phyloP scores from a whole-genome alignment of 2,329 filamentous ascomycete genomes.

The Diaporthe humulicola region DNA sequence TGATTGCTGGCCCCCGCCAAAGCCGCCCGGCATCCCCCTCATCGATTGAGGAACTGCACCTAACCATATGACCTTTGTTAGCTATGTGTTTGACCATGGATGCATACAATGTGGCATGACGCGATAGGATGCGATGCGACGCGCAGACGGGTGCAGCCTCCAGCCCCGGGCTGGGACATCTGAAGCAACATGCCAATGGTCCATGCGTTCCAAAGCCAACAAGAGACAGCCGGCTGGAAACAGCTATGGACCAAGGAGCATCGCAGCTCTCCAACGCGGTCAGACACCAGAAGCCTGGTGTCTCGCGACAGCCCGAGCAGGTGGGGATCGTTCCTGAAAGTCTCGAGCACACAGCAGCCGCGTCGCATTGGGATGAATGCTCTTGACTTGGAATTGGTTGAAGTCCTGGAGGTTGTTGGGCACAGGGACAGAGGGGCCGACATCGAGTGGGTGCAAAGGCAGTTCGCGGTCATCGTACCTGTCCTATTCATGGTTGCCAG shows the following conservation, averaged over 20 bases:
- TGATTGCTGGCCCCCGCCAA: slow-evolving; percentile 70
- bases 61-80: slow-evolving; percentile 46
- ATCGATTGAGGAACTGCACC: slow-evolving; percentile 73
- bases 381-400: slow-evolving; percentile 9
- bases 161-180: not conserved
- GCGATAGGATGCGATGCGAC: not conserved
- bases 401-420: not conserved
- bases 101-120: not conserved
- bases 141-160: not conserved
- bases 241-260: not conserved
- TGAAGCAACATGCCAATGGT: not conserved
- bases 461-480: slow-evolving; percentile 39
- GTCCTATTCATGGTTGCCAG: slow-evolving; percentile 41
- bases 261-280: not conserved
- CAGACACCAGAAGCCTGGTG: not conserved
- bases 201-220: not conserved
- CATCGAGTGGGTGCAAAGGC: slow-evolving; percentile 34
- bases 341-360: not conserved
- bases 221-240: not conserved
- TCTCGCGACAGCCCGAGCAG: not conserved
- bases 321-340: not conserved
- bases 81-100: slow-evolving; percentile 24
- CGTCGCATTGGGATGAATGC: not conserved
- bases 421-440: slow-evolving; percentile 18
- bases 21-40: slow-evolving; percentile 72